phyloP scores from a whole-genome alignment of 2,329 filamentous ascomycete species.

The Aspergillus ruber region DNA sequence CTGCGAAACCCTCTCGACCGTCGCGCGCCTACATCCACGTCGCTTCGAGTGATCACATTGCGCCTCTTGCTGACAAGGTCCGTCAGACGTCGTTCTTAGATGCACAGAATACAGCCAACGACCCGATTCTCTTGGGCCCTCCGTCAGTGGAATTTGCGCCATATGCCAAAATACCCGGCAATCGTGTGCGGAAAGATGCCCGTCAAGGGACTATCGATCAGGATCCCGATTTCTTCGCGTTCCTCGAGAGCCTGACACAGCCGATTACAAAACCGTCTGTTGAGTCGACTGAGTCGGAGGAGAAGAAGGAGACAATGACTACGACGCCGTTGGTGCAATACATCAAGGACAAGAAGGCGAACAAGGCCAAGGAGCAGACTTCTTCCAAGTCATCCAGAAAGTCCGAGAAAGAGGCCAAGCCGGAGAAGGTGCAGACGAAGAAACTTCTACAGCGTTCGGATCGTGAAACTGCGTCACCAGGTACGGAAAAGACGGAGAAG shows the following conservation, averaged over 20 bases:
- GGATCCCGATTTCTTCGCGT: slow-evolving; percentile 90
- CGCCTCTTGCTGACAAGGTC: slow-evolving; percentile 63
- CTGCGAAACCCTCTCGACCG: slow-evolving; percentile 77
- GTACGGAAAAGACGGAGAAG: slow-evolving; percentile 33
- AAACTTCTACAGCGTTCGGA: slow-evolving; percentile 36
- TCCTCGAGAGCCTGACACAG: slow-evolving; percentile 80
- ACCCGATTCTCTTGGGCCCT: slow-evolving; percentile 66
- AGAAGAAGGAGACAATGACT: slow-evolving; percentile 58
- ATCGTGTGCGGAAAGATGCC: slow-evolving; percentile 68
- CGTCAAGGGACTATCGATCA: slow-evolving; percentile 94
- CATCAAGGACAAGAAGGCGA: slow-evolving; percentile 85
- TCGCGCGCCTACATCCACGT: slow-evolving; percentile 78
- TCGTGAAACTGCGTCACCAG: slow-evolving; percentile 21
- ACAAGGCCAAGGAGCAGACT: slow-evolving; percentile 59
- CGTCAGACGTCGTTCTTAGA: slow-evolving; percentile 69
- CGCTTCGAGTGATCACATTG: slow-evolving; percentile 61
- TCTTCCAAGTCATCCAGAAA: slow-evolving; percentile 34
- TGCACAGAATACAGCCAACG: slow-evolving; percentile 67
- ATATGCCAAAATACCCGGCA: slow-evolving; percentile 74
- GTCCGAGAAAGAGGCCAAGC: slow-evolving; percentile 34
- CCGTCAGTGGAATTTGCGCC: slow-evolving; percentile 75
- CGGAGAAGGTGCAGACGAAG: slow-evolving; percentile 36
- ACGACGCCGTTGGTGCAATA: slow-evolving; percentile 87
- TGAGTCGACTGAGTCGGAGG: slow-evolving; percentile 46
- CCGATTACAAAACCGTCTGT: slow-evolving; percentile 52